Conservation (phyloP, 805 yeast species). For the Saccharomycopsis schoenii region DNA sequence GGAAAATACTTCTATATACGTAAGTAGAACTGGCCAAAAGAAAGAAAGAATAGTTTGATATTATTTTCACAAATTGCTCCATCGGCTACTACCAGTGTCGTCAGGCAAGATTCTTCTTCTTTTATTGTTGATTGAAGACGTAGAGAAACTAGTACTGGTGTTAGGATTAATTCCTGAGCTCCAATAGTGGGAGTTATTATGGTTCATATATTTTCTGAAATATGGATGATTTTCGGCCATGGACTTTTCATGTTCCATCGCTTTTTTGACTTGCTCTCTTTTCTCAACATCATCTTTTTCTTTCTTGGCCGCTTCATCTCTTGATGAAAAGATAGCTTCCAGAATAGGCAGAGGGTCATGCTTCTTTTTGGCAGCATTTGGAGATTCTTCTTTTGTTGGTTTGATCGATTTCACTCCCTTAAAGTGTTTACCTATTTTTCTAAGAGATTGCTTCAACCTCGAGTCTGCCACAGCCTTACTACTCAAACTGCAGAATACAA, state of each 20-base stretch:
- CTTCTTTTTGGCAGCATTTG: background rate
- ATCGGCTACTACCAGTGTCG: background rate
- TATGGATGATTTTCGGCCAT: constrained; percentile 15
- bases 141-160: background rate
- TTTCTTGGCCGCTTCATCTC: background rate
- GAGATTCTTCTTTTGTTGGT: background rate
- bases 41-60: too few relatives aligned
- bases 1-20: too few relatives aligned
- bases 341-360: background rate
- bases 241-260: constrained; percentile 1
- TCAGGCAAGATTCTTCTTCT: background rate
- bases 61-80: background rate
- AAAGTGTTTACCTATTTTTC: constrained; percentile 12
- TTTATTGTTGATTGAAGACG: background rate
- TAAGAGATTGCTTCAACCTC: background rate
- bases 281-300: background rate
- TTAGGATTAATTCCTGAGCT: background rate
- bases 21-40: too few relatives aligned
- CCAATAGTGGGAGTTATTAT: background rate
- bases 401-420: background rate
- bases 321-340: background rate
- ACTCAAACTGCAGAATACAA: constrained; percentile 10
- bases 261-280: background rate
- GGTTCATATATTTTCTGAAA: constrained; percentile 6
- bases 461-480: background rate